Evolutionary conservation across 2,329 filamentous ascomycete species (phyloP).

Genomic region (Stachybotrys elegans): DNA sequence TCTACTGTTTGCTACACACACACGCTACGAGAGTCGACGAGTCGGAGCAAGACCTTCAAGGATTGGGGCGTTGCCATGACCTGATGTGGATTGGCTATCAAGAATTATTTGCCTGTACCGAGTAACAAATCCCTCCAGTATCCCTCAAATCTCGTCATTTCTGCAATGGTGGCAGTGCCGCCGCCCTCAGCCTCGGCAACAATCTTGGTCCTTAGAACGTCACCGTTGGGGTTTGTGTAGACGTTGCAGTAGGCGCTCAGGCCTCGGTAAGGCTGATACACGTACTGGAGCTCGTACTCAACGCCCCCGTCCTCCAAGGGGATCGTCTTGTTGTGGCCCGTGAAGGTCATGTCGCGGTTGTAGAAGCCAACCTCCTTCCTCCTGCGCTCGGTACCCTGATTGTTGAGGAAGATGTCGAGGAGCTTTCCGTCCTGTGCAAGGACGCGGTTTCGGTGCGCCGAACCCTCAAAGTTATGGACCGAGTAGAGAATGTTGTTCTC

Average conservation of each 20-base stretch:
- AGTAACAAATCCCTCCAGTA: no score
- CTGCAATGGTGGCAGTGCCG: constrained; percentile 41
- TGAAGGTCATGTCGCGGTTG: constrained; percentile 47
- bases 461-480: constrained; percentile 53
- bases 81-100: no score
- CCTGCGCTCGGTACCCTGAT: constrained; percentile 41
- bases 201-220: constrained; percentile 45
- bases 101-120: no score
- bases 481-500: constrained; percentile 55
- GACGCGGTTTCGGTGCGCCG: constrained; percentile 51
- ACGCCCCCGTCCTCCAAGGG: constrained; percentile 35
- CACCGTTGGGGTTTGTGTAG: constrained; percentile 39
- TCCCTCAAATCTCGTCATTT: not conserved
- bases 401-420: constrained; percentile 49
- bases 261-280: constrained; percentile 46
- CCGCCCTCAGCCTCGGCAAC: constrained; percentile 48
- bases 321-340: constrained; percentile 44
- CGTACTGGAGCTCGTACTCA: constrained; percentile 47
- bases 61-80: no score
- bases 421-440: constrained; percentile 51
- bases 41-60: no score
- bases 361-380: constrained; percentile 43
- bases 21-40: no score
- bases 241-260: constrained; percentile 41
- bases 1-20: no score